These are phyloP conservation scores for Gamarada debralockiae DNA, from an alignment of 495 filamentous ascomycete species.

Conservation along the genomic window DNA sequence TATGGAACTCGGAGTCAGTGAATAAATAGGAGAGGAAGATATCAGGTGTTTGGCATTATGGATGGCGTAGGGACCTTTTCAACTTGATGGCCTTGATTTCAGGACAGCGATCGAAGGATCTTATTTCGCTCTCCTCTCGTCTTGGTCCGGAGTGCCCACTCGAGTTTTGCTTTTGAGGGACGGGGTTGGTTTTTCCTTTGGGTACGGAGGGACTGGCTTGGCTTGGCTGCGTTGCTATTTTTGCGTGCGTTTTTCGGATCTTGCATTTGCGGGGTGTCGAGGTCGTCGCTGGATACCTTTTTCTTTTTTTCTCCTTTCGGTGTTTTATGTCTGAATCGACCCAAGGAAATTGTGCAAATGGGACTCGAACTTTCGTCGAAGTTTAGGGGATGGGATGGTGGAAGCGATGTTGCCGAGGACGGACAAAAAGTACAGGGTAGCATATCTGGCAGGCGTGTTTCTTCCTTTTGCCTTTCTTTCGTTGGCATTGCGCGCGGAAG, in stretches of 20 bases:
- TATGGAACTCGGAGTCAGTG: neutral
- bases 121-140: neutral
- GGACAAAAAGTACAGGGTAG: slow-evolving; percentile 1
- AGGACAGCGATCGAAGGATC: neutral
- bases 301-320: neutral
- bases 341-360: neutral
- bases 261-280: slow-evolving; percentile 3
- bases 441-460: neutral
- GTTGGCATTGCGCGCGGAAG: neutral
- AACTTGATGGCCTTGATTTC: neutral
- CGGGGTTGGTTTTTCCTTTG: neutral
- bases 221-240: neutral
- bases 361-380: neutral
- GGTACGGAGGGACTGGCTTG: neutral
- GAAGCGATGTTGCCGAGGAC: neutral
- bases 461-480: neutral
- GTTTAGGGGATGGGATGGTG: neutral
- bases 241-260: neutral
- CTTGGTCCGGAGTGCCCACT: neutral
- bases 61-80: neutral
- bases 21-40: slow-evolving; percentile 1
- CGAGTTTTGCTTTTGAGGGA: neutral
- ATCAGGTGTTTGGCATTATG: slow-evolving; percentile 5
- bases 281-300: slow-evolving; percentile 1
- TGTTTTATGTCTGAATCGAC: neutral